These are phyloP conservation scores for Cordyceps pruinosa DNA, from an alignment of 2,329 filamentous ascomycete genomes.

Conservation along the genomic window DNA sequence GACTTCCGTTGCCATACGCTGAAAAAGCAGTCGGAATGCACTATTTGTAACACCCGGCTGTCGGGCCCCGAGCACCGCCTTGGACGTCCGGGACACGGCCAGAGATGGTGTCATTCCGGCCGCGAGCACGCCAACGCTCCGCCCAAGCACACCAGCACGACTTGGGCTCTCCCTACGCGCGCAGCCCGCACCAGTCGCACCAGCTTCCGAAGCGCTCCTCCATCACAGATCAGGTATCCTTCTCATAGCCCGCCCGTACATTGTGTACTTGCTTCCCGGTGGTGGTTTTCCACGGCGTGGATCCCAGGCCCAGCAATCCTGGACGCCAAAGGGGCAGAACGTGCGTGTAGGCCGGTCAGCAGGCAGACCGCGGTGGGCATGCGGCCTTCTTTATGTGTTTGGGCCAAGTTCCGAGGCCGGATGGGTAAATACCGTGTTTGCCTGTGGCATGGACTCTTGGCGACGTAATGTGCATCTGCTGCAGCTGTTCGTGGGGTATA, in stretches of 20 bases:
- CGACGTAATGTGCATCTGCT: neutral
- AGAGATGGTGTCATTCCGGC: slow-evolving; percentile 10
- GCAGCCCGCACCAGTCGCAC: neutral
- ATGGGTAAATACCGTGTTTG: neutral
- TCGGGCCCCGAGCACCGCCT: slow-evolving; percentile 9
- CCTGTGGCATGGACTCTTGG: neutral
- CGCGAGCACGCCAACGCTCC: slow-evolving; percentile 11
- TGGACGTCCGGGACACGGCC: neutral
- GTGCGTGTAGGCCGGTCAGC: neutral
- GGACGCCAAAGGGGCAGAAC: slow-evolving; percentile 4
- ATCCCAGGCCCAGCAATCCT: slow-evolving; percentile 3
- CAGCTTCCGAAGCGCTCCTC: slow-evolving; percentile 6
- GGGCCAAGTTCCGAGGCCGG: neutral
- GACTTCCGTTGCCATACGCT: neutral
- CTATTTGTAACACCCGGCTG: neutral
- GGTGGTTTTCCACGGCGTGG: neutral
- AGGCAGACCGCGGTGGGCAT: neutral
- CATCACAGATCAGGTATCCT: neutral
- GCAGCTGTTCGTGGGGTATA: neutral
- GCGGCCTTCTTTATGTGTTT: neutral
- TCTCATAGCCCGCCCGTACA: neutral
- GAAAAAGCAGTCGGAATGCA: too few relatives aligned
- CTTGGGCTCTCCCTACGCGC: neutral
- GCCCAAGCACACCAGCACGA: neutral
- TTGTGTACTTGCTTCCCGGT: neutral